Percentiles rank a stretch among this genome's conserved stretches.
Conservation (phyloP, 2,329 filamentous ascomycete genomes). For the Alternaria alternata region DNA sequence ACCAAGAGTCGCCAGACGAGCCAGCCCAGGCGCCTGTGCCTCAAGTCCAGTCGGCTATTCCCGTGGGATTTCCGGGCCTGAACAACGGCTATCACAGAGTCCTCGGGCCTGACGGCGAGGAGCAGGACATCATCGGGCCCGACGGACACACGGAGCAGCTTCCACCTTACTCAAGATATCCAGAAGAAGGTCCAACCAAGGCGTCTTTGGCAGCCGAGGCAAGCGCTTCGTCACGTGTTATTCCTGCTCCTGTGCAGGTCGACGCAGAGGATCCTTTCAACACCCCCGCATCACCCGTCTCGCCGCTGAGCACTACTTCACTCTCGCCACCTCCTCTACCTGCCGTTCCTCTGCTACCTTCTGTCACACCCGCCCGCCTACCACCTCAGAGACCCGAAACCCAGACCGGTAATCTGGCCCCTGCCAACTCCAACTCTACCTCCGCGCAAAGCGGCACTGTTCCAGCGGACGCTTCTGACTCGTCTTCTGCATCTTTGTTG, state of each 20-base stretch:
- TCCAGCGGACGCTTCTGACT: constrained; percentile 38
- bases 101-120: constrained; percentile 81
- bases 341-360: constrained; percentile 30
- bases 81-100: constrained; percentile 74
- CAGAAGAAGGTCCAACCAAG: constrained; percentile 75
- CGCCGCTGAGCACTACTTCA: constrained; percentile 28
- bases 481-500: constrained; percentile 39
- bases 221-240: constrained; percentile 43
- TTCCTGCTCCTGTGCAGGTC: constrained; percentile 28
- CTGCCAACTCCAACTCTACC: constrained; percentile 24
- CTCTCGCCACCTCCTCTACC: constrained; percentile 32
- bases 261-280: constrained; percentile 39
- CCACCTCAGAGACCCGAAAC: constrained; percentile 45
- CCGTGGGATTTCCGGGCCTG: constrained; percentile 77
- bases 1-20: constrained; percentile 37
- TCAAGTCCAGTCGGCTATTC: constrained; percentile 58
- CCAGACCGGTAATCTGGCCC: constrained; percentile 37
- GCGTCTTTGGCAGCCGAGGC: constrained; percentile 51
- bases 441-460: constrained; percentile 21
- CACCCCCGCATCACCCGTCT: constrained; percentile 35
- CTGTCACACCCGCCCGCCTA: constrained; percentile 38
- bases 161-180: constrained; percentile 90
- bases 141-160: constrained; percentile 90
- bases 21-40: constrained; percentile 46
- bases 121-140: constrained; percentile 85